Evolutionary conservation across 1,284 basidiomycete genomes (phyloP), one percentile per base, ranked within the genome.

Genomic region (Neonothopanus nambi): DNA sequence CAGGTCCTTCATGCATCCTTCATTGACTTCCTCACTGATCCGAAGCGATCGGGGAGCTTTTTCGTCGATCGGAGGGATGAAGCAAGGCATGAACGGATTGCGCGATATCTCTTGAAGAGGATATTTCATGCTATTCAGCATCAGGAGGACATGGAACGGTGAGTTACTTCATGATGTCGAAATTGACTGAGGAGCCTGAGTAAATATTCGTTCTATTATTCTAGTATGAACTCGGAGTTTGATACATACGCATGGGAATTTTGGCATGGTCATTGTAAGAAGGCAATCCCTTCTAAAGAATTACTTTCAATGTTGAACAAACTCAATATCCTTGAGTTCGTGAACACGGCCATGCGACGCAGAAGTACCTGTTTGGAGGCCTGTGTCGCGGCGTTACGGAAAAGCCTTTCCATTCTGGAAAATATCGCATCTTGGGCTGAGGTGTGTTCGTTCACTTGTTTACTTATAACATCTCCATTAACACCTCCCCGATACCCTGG

Each of bases 1-100:
- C 21, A 13, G 0, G 17, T 47, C 11, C 18, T 6, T 13, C 54
- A 55, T 30, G 20, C 48, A 15, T 55, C 54, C 7, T 55, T 55
- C 23, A 37, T 40, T 3, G 54, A 55, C 6, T 55, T 55, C 38
- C 36, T 55, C 3, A 40, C 30, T 24, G 44, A 52, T 38, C 20
- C 4, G 17, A 38, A 38, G 21, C 43, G 43, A 7, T 52, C 43
- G 17, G 43, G 51, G 23, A 17, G 18, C 0, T 52, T 40, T 17
- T 50, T 20, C 35, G 38, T 50, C 11, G 38, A 50, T 20, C 40
- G 2, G 23, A 8, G 23, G 7, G n/a, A 0, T 11, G 26, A 42
- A 33, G 39, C 38, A 3, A n/a, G 28, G 18, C n/a, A 50, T 13
- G 48, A 50, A 15, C 48, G 15, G 18, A 20, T 50, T 33, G 38